Evolutionary conservation across 1,139 yeast genomes (phyloP), one percentile per base, ranked within the genome.

Genomic region (Pneumocystis murina): DNA sequence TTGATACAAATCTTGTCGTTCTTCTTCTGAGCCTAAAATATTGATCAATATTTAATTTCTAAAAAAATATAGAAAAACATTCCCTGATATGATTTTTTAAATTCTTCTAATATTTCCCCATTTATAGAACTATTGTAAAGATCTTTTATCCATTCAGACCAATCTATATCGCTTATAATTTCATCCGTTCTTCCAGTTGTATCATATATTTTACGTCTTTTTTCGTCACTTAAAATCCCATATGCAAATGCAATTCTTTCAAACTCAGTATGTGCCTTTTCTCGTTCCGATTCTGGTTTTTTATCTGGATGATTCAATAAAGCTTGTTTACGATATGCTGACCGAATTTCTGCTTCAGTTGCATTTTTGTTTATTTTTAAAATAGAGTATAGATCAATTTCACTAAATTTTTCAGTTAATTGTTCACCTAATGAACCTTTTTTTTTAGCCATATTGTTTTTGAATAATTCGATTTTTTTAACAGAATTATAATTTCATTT

Each of bases 261-360:
- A 72, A 89, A 89, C 65, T 71, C 70, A n/a, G 73, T 76, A 65
- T 75, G 76, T 66, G 80, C 79, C 48, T 72, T 76, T 59, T 73
- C 75, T 6, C 72, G 73, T 3, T 75, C 72, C 28, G 72, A 74
- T 66, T 81, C 82, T 59, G 28, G 58, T 7, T 80, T 71, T 71
- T 88, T 89, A 73, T 89, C 96, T 0, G 96, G 96, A 72, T 89
- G 96, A 67, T 81, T 80, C 66, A 79, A 76, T 59, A 89, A 78
- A 69, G 95, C 88, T 58, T 82, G 75, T 67, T 81, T 82, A 69
- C 90, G 82, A 73, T 89, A 89, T 0, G 90, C 82, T 70, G 81
- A 83, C 71, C 85, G 87, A 69, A 89, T 80, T 20, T 80, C 85
- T 0, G 80, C 74, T 0, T 81, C 82, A 1, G 82, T 74, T 1